These are phyloP conservation scores for Aspergillus brunneoviolaceus DNA, from an alignment of 2,329 filamentous ascomycete genomes.

Conservation along the genomic window DNA sequence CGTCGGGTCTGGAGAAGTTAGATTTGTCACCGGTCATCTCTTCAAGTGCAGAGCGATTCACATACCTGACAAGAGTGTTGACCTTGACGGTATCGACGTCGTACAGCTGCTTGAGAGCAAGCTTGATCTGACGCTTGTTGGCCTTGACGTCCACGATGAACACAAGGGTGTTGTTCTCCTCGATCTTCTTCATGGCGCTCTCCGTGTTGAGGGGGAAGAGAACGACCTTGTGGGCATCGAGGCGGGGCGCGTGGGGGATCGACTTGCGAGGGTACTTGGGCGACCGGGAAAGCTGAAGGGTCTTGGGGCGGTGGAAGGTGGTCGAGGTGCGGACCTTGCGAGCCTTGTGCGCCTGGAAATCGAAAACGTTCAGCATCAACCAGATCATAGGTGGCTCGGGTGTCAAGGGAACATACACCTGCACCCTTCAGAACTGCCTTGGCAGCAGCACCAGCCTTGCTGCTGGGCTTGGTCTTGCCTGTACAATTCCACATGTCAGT, in stretches of 20 bases:
- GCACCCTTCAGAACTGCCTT: constrained; percentile 96
- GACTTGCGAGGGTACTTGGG: constrained; percentile 98
- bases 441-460: constrained; percentile 85
- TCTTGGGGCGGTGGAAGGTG: constrained; percentile 98
- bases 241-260: constrained; percentile 80
- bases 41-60: constrained; percentile 8
- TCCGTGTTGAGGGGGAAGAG: constrained; percentile 99
- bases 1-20: constrained; percentile 69
- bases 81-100: constrained; percentile 98
- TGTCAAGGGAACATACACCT: constrained; percentile 69
- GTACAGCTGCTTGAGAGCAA: constrained; percentile 97
- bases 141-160: constrained; percentile 97
- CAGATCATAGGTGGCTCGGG: not conserved
- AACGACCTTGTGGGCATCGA: constrained; percentile 97
- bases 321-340: constrained; percentile 90
- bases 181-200: constrained; percentile 99
- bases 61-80: constrained; percentile 95
- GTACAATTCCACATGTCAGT: constrained; percentile 10
- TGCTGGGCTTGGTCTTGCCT: constrained; percentile 60
- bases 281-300: constrained; percentile 80
- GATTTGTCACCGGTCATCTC: not conserved
- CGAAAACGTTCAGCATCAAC: constrained; percentile 17
- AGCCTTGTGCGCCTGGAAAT: constrained; percentile 72
- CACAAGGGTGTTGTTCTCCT: constrained; percentile 99
- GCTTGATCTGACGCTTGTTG: constrained; percentile 99